Percentiles rank a stretch among this genome's conserved stretches.
These are phyloP conservation scores for Mycena albidolilacea DNA, from an alignment of 768 basidiomycete species.

Conservation along the genomic window DNA sequence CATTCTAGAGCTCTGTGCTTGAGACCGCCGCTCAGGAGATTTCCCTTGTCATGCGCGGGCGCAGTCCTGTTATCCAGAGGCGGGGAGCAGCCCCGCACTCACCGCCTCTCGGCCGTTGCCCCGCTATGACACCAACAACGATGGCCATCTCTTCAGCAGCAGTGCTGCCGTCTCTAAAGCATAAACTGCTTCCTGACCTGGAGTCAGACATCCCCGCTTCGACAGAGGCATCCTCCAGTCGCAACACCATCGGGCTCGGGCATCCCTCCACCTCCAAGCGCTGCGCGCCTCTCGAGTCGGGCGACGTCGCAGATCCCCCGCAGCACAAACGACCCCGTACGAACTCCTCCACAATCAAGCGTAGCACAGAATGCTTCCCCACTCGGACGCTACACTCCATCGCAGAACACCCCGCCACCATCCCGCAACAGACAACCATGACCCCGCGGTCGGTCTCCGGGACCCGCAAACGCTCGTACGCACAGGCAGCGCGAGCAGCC, in stretches of 20 bases:
- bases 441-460: slow-evolving; percentile 1
- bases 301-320: neutral
- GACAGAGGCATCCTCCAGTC: neutral
- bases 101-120: neutral
- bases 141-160: neutral
- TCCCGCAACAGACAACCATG: neutral
- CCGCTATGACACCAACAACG: neutral
- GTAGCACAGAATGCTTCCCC: slow-evolving; percentile 15
- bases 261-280: slow-evolving; percentile 26
- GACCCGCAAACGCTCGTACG: slow-evolving; percentile 17
- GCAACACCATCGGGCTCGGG: slow-evolving; percentile 23
- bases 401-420: neutral
- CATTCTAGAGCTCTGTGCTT: slow-evolving; percentile 2
- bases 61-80: neutral
- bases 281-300: slow-evolving; percentile 6
- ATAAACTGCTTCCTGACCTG: neutral
- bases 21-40: neutral
- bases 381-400: slow-evolving; percentile 1
- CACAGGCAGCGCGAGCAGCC: neutral
- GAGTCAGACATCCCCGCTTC: neutral
- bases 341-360: slow-evolving; percentile 21
- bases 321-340: slow-evolving; percentile 1
- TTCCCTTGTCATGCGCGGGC: neutral
- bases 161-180: neutral
- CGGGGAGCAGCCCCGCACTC: neutral